Evolutionary conservation across 2,329 filamentous ascomycete species (phyloP), one percentile per base, ranked within the genome.

Genomic region (Colletotrichum sp.): DNA sequence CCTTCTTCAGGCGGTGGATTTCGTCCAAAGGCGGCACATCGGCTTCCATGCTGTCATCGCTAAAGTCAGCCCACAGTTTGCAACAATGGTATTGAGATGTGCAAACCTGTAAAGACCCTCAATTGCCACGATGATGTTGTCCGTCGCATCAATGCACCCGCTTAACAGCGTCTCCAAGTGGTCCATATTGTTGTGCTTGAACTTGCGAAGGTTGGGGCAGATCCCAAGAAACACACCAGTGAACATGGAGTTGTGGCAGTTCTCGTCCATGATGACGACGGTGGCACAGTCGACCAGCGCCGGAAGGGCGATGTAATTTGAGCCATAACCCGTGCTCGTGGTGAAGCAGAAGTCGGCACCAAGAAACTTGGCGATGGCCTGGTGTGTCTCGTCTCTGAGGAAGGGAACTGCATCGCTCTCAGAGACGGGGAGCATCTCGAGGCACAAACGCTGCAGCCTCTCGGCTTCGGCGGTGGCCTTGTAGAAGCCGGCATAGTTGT

Each of bases 401-500:
- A 68, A 18, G 18, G 72, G 75, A 21, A 77, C 63, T 13, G 72
- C 67, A 2, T 63, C 44, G 30, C 59, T 44, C 39, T 78, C 78
- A 1, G 72, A 71, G 26, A 78, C 68, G 8, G 78, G 77, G 5
- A 79, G 39, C 21, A 52, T 30, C 13, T 77, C 70, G 15, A 77
- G 67, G n/a, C 75, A 76, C 8, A 78, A 57, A 18, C 52, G 44
- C 18, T 79, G 77, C 5, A 79, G 62, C 39, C 59, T 49, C n/a
- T 76, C 72, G 4, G 73, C 63, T 57, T 49, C 32, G 4, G 60
- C 13, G 3, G 60, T 65, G 9, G 62, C 28, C 32, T 64, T 68
- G 30, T 78, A 77, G 18, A 78, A 76, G 13, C 78, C 77, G 34
- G 75, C 78, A 34, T 76, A 78, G 60, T 77, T 79, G 24, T 77